Evolutionary conservation across 331 rosid species (phyloP), one percentile per base, ranked within the genome.

Genomic region (Dryas integrifolia): DNA sequence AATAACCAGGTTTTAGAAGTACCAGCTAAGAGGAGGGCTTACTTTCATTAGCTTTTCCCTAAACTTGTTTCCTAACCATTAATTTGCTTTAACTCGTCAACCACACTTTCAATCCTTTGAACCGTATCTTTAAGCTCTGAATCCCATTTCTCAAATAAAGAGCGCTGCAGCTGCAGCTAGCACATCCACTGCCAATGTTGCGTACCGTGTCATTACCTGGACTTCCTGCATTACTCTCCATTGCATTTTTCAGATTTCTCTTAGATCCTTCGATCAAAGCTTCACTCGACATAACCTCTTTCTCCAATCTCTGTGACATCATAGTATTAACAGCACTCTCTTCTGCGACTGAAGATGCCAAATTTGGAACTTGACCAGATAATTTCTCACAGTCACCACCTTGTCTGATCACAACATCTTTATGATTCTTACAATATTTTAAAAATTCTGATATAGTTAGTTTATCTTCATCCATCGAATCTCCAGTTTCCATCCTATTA

Each of bases 61-160:
- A 7, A 38, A 49, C 1, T 9, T 53, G n/a, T 7, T 8, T 47
- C 30, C 18, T 4, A 12, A 10, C 4, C 2, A 51, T n/a, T 18
- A 18, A 18, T 18, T 7, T 57, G n/a, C 71, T 30, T 67, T 21
- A 76, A 65, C 62, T 57, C 14, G 5, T 5, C 52, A 4, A 72
- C 16, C 67, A 41, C 16, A n/a, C 9, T 60, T 76, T 85, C 83
- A 64, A 82, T 74, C 72, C 51, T 26, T 43, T 35, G 5, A 47
- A 82, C 60, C 58, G 70, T 65, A 8, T 57, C 52, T 78, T 83
- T 75, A 70, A 74, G 77, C n/a, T 59, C 65, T 7, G 13, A 13
- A 62, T n/a, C 14, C 4, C 11, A 10, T 59, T 38, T 40, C 4
- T n/a, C 39, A 68, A 51, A 49, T 4, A 39, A 14, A 49, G 15